These are phyloP conservation scores for Peronospora tabacina DNA, from an alignment of 352 stramenopile species.

Conservation along the genomic window DNA sequence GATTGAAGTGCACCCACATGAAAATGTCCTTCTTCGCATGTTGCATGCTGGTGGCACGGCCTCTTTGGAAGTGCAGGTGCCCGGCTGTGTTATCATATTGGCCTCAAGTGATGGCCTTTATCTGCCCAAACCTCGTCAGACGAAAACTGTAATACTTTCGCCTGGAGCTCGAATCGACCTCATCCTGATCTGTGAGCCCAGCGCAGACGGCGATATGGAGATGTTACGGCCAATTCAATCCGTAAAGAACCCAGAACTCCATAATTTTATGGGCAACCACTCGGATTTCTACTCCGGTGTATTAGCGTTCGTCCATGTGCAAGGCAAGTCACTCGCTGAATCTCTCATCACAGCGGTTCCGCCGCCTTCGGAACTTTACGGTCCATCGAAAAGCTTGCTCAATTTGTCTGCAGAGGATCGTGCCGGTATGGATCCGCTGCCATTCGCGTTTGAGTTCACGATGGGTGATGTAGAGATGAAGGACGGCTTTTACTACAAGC, in stretches of 20 bases:
- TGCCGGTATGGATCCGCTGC: constrained; percentile 26
- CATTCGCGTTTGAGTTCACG: constrained; percentile 53
- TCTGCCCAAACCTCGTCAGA: constrained; percentile 28
- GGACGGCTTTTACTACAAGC: constrained; percentile 64
- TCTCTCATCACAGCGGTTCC: constrained; percentile 28
- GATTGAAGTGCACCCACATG: constrained; percentile 41
- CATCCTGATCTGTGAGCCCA: constrained; percentile 45
- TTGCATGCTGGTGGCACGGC: constrained; percentile 51
- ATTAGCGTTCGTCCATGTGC: constrained; percentile 54
- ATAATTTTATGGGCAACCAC: constrained; percentile 43
- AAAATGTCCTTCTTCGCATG: constrained; percentile 53
- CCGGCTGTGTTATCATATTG: constrained; percentile 49
- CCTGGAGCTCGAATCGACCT: constrained; percentile 55
- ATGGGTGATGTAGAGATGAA: constrained; percentile 38
- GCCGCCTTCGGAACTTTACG: constrained; percentile 37
- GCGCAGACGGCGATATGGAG: constrained; percentile 19
- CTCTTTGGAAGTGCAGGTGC: constrained; percentile 48
- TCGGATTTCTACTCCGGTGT: constrained; percentile 56
- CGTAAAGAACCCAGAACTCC: constrained; percentile 28
- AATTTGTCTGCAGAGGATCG: constrained; percentile 26
- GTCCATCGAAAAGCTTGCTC: constrained; percentile 31
- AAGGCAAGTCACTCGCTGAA: constrained; percentile 27
- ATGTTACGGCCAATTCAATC: constrained; percentile 52
- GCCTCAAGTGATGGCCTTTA: constrained; percentile 57
- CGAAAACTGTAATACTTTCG: constrained; percentile 43